Conservation (phyloP, 176 grass and related monocot genomes). For the Hordeum marinum region DNA sequence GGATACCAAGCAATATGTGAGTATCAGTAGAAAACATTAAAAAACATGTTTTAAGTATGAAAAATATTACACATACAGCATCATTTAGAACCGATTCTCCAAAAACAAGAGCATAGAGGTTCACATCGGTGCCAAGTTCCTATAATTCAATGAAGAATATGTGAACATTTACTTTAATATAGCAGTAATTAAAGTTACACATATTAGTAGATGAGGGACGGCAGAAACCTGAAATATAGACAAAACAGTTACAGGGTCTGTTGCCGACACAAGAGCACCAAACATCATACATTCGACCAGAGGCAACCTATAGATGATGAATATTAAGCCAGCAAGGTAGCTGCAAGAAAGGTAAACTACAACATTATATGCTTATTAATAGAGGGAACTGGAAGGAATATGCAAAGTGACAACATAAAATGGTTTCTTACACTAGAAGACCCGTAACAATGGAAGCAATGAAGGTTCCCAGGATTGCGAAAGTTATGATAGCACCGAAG, state of each 20-base stretch:
- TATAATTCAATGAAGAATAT: slow-evolving; percentile 28
- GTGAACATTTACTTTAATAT: neutral
- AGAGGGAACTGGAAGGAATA: slow-evolving; percentile 6
- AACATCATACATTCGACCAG: slow-evolving; percentile 97
- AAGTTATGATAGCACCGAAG: slow-evolving; percentile 91
- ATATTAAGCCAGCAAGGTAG: slow-evolving; percentile 75
- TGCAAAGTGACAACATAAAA: neutral
- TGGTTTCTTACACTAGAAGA: slow-evolving; percentile 72
- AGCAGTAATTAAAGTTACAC: slow-evolving; percentile 6
- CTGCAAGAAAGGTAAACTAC: slow-evolving; percentile 30
- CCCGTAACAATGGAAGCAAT: slow-evolving; percentile 81
- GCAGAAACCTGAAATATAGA: slow-evolving; percentile 93
- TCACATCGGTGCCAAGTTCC: slow-evolving; percentile 91
- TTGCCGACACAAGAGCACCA: slow-evolving; percentile 94
- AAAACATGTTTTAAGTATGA: slow-evolving; percentile 10
- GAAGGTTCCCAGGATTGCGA: slow-evolving; percentile 89
- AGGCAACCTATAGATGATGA: slow-evolving; percentile 75
- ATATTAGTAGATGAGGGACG: neutral
- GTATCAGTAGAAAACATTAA: slow-evolving; percentile 25
- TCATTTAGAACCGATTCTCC: slow-evolving; percentile 96
- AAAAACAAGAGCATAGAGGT: slow-evolving; percentile 93
- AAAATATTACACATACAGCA: slow-evolving; percentile 52
- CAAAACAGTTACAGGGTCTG: slow-evolving; percentile 92
- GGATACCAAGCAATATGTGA: slow-evolving; percentile 20
- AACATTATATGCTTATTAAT: slow-evolving; percentile 13